Percentiles rank a stretch among this genome's conserved stretches.
Evolutionary conservation across 2,329 filamentous ascomycete species (phyloP).

Genomic region (Talaromyces marneffei): DNA sequence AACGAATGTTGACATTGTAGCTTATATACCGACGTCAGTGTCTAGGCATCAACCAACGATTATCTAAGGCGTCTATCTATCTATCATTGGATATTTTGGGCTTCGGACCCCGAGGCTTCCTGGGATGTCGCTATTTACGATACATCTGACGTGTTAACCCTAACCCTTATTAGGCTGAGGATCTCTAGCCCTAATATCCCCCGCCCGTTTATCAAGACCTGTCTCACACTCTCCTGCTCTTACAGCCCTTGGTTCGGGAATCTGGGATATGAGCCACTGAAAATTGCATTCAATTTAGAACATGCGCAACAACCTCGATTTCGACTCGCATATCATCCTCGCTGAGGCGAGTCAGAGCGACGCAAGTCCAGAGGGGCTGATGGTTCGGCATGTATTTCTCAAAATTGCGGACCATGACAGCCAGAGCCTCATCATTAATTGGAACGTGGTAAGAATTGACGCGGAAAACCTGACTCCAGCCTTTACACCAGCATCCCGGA

Average conservation of each 20-base stretch:
- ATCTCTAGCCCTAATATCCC: not conserved
- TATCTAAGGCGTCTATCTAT: not conserved
- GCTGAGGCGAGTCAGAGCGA: no score
- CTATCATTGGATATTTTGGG: not conserved
- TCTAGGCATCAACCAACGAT: not conserved
- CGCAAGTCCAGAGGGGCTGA: no score
- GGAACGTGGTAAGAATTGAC: not conserved
- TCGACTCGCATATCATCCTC: slow-evolving; percentile 52
- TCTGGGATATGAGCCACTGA: not conserved
- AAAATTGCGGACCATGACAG: slow-evolving; percentile 47
- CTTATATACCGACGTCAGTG: not conserved
- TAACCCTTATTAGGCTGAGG: no score
- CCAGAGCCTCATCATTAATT: not conserved
- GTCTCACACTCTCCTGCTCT: not conserved
- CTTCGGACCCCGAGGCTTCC: not conserved
- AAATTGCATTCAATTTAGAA: slow-evolving; percentile 12
- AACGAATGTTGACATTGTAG: not conserved
- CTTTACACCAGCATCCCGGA: slow-evolving; percentile 48
- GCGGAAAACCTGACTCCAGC: not conserved
- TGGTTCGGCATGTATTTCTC: slow-evolving; percentile 49
- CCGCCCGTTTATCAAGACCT: not conserved
- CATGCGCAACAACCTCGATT: slow-evolving; percentile 52
- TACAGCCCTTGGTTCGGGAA: not conserved
- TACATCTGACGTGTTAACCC: not conserved
- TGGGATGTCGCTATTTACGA: not conserved